Conservation (phyloP, 208 protist genomes). For the Leishmania tarentolae region DNA sequence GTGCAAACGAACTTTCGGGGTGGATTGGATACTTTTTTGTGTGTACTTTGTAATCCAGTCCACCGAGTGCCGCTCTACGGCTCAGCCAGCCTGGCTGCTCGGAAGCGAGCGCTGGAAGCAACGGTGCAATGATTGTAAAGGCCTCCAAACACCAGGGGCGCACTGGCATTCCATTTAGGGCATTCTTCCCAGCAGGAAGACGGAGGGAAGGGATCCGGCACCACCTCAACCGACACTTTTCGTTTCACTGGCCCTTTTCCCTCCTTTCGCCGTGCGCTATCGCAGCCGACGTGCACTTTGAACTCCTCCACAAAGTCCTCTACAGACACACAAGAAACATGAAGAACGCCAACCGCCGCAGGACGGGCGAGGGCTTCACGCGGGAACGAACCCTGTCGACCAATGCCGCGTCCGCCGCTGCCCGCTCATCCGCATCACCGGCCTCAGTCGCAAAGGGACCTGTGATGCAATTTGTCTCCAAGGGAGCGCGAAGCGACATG, state of each 20-base stretch:
- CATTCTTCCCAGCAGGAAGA: background rate
- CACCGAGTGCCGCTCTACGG: background rate
- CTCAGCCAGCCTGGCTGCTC: background rate
- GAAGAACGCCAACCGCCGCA: background rate
- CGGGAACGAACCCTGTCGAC: slow-evolving; percentile 15
- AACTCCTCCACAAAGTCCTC: background rate
- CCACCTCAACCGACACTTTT: background rate
- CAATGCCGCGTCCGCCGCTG: background rate
- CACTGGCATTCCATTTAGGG: background rate
- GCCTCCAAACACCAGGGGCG: background rate
- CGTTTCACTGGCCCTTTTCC: background rate
- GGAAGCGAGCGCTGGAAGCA: background rate
- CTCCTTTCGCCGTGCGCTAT: background rate
- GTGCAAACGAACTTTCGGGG: background rate
- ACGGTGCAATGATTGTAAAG: background rate
- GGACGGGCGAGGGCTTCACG: background rate
- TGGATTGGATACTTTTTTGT: background rate
- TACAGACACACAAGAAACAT: background rate
- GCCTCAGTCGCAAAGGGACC: background rate
- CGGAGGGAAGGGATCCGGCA: background rate
- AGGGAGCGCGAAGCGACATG: slow-evolving; percentile 51
- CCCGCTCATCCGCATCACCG: background rate
- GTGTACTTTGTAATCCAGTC: background rate
- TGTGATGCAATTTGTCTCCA: slow-evolving; percentile 13
- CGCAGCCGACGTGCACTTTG: background rate